Evolutionary conservation across 106 monocot genomes (phyloP).

Genomic region (Acorus calamus): DNA sequence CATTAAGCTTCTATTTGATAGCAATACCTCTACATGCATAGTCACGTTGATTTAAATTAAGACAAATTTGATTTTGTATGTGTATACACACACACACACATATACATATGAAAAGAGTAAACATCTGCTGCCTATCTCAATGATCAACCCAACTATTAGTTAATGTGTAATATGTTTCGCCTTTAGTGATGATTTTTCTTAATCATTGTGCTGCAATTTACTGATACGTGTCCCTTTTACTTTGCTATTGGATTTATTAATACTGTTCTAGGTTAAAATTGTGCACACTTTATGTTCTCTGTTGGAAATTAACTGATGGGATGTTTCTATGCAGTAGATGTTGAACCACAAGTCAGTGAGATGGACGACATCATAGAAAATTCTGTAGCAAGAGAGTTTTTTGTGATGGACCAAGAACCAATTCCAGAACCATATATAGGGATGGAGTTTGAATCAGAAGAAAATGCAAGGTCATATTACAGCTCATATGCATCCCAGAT

Average conservation of each 20-base stretch:
- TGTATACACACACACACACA: too few relatives aligned
- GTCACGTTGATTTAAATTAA: too few relatives aligned
- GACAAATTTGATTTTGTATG: too few relatives aligned
- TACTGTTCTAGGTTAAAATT: background rate
- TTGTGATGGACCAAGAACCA: conserved; percentile 15
- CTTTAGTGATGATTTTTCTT: background rate
- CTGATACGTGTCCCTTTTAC: background rate
- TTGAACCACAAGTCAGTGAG: conserved; percentile 21
- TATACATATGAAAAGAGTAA: too few relatives aligned
- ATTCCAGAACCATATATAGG: conserved; percentile 46
- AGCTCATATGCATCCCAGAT: conserved; percentile 26
- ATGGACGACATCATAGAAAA: conserved; percentile 35
- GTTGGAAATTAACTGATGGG: background rate
- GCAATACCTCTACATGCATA: too few relatives aligned
- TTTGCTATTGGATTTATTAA: background rate
- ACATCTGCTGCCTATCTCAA: too few relatives aligned
- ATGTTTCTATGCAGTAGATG: conserved; percentile 25
- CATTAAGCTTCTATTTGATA: too few relatives aligned
- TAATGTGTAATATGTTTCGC: too few relatives aligned
- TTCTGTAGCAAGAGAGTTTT: conserved; percentile 24
- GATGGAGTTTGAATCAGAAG: conserved; percentile 57
- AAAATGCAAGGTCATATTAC: conserved; percentile 32
- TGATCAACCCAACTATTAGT: too few relatives aligned
- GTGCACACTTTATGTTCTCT: background rate
- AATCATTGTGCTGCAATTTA: background rate